Conservation (phyloP, 441 rosid species). For the Iberis amara region DNA sequence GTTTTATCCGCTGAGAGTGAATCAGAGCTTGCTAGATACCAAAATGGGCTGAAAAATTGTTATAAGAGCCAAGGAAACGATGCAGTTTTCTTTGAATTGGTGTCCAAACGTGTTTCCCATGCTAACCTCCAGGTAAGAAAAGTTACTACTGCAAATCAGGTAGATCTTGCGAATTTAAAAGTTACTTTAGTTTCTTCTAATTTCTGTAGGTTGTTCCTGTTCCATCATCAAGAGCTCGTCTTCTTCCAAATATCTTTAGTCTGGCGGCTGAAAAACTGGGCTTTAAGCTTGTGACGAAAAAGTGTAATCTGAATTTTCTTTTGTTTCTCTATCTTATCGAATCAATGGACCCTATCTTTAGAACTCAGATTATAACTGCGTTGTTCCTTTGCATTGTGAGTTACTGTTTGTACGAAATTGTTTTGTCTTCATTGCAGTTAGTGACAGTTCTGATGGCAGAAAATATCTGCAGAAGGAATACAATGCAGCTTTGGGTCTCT, state of each 20-base stretch:
- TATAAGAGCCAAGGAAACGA: conserved; percentile 56
- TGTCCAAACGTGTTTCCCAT: conserved; percentile 69
- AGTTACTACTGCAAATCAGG: neutral
- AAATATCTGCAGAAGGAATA: conserved; percentile 59
- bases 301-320: conserved; percentile 45
- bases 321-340: neutral
- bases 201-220: conserved; percentile 59
- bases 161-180: neutral
- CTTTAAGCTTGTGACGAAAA: conserved; percentile 52
- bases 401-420: neutral
- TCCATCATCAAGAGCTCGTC: conserved; percentile 63
- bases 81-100: conserved; percentile 79
- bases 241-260: conserved; percentile 60
- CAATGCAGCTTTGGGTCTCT: conserved; percentile 49
- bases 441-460: conserved; percentile 54
- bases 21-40: conserved; percentile 58
- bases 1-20: conserved; percentile 49
- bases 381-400: conserved; percentile 2
- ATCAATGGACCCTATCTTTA: neutral
- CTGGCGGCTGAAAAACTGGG: conserved; percentile 85
- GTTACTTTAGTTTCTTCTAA: neutral
- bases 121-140: conserved; percentile 83
- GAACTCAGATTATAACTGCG: neutral
- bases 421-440: conserved; percentile 38
- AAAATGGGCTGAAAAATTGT: conserved; percentile 53